Base-by-base conservation (phyloP, 148 eudicot species). In the Beta vulgaris region DNA sequence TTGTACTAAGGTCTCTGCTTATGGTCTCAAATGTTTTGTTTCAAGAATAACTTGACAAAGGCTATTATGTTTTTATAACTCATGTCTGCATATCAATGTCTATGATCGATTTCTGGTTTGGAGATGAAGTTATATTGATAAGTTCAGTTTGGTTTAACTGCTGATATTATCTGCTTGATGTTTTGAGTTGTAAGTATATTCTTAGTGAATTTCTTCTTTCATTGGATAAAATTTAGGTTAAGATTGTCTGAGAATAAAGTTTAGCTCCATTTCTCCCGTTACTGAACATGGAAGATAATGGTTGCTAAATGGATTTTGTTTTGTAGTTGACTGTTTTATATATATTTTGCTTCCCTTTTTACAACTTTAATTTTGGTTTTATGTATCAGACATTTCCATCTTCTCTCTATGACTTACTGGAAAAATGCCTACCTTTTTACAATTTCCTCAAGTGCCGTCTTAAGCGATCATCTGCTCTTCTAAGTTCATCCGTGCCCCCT, bases 361-460 rank as follows among this genome's bases (percentile, higher is more conserved):
- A 54, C 58, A 55, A 39, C 13, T 80, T 81, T 84, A 82, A 54
- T 46, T 48, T 43, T 23, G 53, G 25, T 71, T 64, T 65, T 18
- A 31, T 59, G 36, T 59, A 46, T 71, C 83, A 80, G 99, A 87
- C 91, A 54, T 86, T 95, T 79, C 97, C 92, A 7, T 35, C 85
- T 55, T 78, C 97, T 62, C 82, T 82, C 28, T 92, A 90, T 78
- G 89, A 86, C 69, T 76, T 95, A 81, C 78, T 95, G 87, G 97
- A 92, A 80, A 90, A 83, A 86, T 84, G 93, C 80, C 82, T 91
- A 77, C 98, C 98, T 55, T 90, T 93, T 78, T 93, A 89, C 82
- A 86, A 93, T 84, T 86, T 88, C 82, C 96, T 95, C 61, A 84
- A 72, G 80, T 69, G 89, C 48, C 84, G 88, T 57, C 77, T 82